A percentile compares a stretch with the other conserved stretches of the same genome.
phyloP scores from a whole-genome alignment of 768 basidiomycete species.

The Podaxis mareebaensis region DNA sequence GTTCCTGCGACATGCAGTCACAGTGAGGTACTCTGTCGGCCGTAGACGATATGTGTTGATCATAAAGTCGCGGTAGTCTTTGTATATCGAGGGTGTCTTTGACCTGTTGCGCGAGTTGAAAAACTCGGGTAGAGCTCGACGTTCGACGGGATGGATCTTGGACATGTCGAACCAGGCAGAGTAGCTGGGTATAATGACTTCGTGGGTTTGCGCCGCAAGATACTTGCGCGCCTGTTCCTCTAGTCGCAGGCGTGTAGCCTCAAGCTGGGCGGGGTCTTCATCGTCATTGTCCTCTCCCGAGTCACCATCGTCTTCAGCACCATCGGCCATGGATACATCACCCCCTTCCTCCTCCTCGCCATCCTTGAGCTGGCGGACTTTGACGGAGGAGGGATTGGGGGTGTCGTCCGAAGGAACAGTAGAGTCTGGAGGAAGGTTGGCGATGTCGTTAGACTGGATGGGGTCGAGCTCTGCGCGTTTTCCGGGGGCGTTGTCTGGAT shows the following conservation, averaged over 20 bases:
- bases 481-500: slow-evolving; percentile 77
- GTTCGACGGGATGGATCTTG: slow-evolving; percentile 89
- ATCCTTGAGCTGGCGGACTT: slow-evolving; percentile 44
- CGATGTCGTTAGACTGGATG: slow-evolving; percentile 74
- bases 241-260: slow-evolving; percentile 74
- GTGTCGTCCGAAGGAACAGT: background rate
- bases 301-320: slow-evolving; percentile 72
- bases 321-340: slow-evolving; percentile 83
- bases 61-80: slow-evolving; percentile 99
- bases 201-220: slow-evolving; percentile 95
- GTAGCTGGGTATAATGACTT: slow-evolving; percentile 95
- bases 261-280: slow-evolving; percentile 82
- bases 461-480: slow-evolving; percentile 91
- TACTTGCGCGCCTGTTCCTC: slow-evolving; percentile 92
- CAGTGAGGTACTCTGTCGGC: slow-evolving; percentile 93
- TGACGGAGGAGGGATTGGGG: slow-evolving; percentile 29
- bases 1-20: slow-evolving; percentile 95
- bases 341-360: slow-evolving; percentile 62
- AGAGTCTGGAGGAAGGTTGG: slow-evolving; percentile 60
- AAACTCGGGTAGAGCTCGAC: slow-evolving; percentile 93
- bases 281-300: slow-evolving; percentile 83
- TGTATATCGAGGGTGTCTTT: slow-evolving; percentile 97
- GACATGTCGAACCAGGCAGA: slow-evolving; percentile 98
- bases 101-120: slow-evolving; percentile 94
- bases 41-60: slow-evolving; percentile 96